Base-by-base conservation (phyloP, 225 moss, liverwort and hornwort species). In the Pseudisothecium myosuroides region DNA sequence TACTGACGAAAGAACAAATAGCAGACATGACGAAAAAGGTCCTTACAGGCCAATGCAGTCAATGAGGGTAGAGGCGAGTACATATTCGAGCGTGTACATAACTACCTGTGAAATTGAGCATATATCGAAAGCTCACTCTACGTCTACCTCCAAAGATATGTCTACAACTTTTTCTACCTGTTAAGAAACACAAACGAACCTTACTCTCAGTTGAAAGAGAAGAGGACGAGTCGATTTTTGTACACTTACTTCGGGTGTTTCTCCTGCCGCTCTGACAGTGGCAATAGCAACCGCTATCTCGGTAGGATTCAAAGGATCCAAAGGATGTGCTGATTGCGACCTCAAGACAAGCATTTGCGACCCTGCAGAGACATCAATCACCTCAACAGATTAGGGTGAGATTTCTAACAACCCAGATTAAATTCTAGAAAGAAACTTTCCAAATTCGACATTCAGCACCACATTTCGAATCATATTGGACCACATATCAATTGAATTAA, bases 211-310 rank as follows among this genome's bases (percentile, higher is more conserved):
- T 45, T 87, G 80, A 87, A 83, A 87, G 43, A 62, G 62, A 81
- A 68, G 67, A 81, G 87, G 26, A 85, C 59, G 76, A 81, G 76
- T 59, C 61, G 54, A n/a, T n/a, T 84, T 79, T 75, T 74, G 73
- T 69, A 50, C 85, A 88, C 92, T 93, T 93, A 95, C 97, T 92
- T 96, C 97, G 61, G 98, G 95, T 68, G 97, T 95, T 87, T 95
- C 94, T 88, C 98, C 98, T 76, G 96, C 98, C 39, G 96, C 95
- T 93, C 95, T 94, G 69, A 98, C 96, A 65, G 95, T 96, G 83
- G 95, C 94, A 81, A 98, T 92, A 52, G 98, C 97, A 80, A 97
- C 96, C 54, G 97, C 95, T 80, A 98, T 94, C 92, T 98, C 98
- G 36, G 96, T 95, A 68, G 97, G 93, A 86, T 88, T 94, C 83